Evolutionary conservation across 2,329 filamentous ascomycete genomes (phyloP).

Genomic region (Alternaria infectoria): DNA sequence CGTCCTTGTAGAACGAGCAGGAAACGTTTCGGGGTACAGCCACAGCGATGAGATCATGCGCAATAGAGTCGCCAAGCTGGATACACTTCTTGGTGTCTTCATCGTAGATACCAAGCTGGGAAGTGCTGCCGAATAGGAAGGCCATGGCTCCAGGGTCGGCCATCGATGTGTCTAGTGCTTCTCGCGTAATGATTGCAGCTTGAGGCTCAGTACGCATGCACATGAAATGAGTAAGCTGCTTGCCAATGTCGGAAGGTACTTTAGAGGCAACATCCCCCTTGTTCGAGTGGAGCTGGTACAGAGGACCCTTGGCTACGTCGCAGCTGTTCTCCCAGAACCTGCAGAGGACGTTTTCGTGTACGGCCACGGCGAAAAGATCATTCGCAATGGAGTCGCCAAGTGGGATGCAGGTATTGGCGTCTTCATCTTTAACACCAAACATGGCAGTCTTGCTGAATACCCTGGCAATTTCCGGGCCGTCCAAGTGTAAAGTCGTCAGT

Average conservation of each 20-base stretch:
- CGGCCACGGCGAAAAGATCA: not conserved
- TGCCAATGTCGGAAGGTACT: not conserved
- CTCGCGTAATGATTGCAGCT: not conserved
- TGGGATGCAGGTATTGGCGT: not conserved
- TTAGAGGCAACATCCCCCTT: not conserved
- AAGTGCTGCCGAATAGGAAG: not conserved
- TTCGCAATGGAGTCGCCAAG: not conserved
- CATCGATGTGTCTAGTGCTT: not conserved
- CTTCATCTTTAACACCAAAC: not conserved
- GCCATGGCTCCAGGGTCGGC: not conserved
- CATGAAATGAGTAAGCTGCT: not conserved
- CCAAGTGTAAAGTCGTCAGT: not conserved
- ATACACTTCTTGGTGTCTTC: not conserved
- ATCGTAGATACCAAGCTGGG: not conserved
- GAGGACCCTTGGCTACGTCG: not conserved
- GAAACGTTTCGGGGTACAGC: not conserved
- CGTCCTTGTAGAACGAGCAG: not conserved
- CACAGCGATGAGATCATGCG: not conserved
- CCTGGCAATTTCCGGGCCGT: accelerated
- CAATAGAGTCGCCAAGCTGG: not conserved
- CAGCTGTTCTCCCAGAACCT: not conserved
- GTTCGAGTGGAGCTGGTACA: not conserved
- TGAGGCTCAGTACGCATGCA: not conserved
- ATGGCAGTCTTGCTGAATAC: not conserved
- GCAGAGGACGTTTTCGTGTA: not conserved